phyloP scores from a whole-genome alignment of 306 rosid species.

The Citrullus mucosospermus region DNA sequence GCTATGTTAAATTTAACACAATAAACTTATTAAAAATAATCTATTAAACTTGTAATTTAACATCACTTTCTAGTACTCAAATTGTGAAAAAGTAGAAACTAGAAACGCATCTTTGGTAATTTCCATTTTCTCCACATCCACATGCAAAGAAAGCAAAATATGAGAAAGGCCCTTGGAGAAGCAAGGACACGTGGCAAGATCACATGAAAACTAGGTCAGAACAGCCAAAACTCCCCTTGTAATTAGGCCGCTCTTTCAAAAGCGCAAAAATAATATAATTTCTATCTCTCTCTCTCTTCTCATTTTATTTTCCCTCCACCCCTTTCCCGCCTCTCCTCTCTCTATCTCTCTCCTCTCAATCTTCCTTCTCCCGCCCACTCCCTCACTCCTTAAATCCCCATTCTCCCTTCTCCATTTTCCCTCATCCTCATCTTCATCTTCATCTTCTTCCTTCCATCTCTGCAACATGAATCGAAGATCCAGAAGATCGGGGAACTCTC shows the following conservation, averaged over 20 bases:
- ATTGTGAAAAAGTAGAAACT: too few relatives aligned
- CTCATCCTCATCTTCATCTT: conserved; percentile 11
- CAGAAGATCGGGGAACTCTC: conserved; percentile 19
- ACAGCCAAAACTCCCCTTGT: background rate
- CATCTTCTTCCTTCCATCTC: conserved; percentile 16
- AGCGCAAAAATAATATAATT: background rate
- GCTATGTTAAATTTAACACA: too few relatives aligned
- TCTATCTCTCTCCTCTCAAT: background rate
- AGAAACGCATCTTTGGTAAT: background rate
- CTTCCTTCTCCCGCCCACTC: conserved; percentile 21
- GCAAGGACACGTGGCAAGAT: background rate
- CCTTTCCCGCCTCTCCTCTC: conserved; percentile 27
- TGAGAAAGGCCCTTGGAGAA: background rate
- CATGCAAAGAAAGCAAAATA: background rate
- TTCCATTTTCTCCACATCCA: background rate
- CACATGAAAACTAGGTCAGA: background rate
- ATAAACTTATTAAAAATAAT: too few relatives aligned
- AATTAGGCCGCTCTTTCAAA: background rate
- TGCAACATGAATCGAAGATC: conserved; percentile 40
- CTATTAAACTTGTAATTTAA: too few relatives aligned
- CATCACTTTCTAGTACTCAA: too few relatives aligned
- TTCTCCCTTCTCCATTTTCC: background rate
- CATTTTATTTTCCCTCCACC: conserved; percentile 14
- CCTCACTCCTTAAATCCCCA: background rate
- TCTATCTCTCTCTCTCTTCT: background rate